Percentiles rank a stretch among this genome's conserved stretches.
Evolutionary conservation across 2,329 filamentous ascomycete species (phyloP).

Genomic region (Fusarium duplospermum): DNA sequence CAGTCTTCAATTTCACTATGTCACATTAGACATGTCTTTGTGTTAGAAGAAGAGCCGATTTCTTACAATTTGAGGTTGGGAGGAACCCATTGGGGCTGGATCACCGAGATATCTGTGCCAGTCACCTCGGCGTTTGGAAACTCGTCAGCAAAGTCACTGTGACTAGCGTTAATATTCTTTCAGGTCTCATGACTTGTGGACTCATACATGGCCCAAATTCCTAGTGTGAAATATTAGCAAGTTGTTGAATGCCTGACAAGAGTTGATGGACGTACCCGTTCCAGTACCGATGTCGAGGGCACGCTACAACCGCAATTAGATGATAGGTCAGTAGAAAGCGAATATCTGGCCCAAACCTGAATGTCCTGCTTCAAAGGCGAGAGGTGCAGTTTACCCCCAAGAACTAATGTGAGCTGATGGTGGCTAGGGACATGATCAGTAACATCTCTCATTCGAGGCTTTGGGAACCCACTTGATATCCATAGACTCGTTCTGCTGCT

Average conservation of each 20-base stretch:
- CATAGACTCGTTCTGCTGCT: constrained; percentile 8
- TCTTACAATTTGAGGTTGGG: constrained; percentile 55
- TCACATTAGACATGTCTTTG: not conserved
- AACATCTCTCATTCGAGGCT: too few species aligned
- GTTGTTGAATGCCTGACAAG: not conserved
- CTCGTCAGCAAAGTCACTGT: constrained; percentile 59
- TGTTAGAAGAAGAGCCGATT: too few species aligned
- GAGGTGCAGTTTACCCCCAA: not conserved
- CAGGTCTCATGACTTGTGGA: too few species aligned
- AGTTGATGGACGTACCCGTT: not conserved
- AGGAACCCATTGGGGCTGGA: constrained; percentile 64
- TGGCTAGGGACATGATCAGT: not conserved
- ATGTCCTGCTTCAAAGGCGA: not conserved
- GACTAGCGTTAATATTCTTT: not conserved
- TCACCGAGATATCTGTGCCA: constrained; percentile 66
- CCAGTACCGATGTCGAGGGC: constrained; percentile 13
- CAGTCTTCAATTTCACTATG: constrained; percentile 42
- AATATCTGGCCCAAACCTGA: not conserved
- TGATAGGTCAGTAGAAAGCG: rapidly evolving
- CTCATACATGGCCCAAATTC: constrained; percentile 56
- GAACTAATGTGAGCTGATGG: not conserved
- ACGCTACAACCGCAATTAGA: not conserved
- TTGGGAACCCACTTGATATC: constrained; percentile 4
- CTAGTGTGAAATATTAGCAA: not conserved
- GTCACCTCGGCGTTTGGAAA: constrained; percentile 57